Evolutionary conservation across 2,329 filamentous ascomycete genomes (phyloP).

Genomic region (Aschersonia sp.): DNA sequence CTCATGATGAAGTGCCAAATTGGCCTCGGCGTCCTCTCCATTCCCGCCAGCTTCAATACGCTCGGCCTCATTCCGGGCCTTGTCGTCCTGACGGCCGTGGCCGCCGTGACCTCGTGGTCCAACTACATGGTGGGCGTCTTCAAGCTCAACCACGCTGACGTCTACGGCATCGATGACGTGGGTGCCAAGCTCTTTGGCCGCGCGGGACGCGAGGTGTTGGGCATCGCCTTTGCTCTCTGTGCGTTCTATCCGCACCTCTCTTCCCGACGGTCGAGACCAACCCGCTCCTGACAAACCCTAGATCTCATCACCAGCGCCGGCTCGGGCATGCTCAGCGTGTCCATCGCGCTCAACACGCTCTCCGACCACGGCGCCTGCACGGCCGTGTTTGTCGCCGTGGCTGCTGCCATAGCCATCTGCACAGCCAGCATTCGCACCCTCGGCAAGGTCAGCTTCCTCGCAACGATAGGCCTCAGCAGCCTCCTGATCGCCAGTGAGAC

Average conservation of each 20-base stretch:
- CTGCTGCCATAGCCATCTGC: constrained; percentile 10
- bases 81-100: constrained; percentile 24
- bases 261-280: neutral
- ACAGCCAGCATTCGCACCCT: constrained; percentile 14
- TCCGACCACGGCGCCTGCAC: constrained; percentile 13
- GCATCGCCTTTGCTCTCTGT: constrained; percentile 19
- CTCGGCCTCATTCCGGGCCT: constrained; percentile 32
- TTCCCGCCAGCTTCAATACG: constrained; percentile 27
- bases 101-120: constrained; percentile 31
- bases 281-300: neutral
- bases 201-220: constrained; percentile 27
- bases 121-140: constrained; percentile 32
- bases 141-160: constrained; percentile 32
- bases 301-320: constrained; percentile 13
- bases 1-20: constrained; percentile 33
- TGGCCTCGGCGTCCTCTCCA: constrained; percentile 31
- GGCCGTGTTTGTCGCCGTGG: constrained; percentile 16
- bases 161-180: constrained; percentile 39
- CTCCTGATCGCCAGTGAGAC: constrained; percentile 9
- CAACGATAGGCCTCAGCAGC: constrained; percentile 10
- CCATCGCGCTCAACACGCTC: constrained; percentile 19
- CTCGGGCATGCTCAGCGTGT: constrained; percentile 22
- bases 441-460: constrained; percentile 11
- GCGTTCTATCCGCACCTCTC: neutral
- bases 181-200: constrained; percentile 31